Evolutionary conservation across 495 filamentous ascomycete species (phyloP).

Genomic region (Tuber magnatum): DNA sequence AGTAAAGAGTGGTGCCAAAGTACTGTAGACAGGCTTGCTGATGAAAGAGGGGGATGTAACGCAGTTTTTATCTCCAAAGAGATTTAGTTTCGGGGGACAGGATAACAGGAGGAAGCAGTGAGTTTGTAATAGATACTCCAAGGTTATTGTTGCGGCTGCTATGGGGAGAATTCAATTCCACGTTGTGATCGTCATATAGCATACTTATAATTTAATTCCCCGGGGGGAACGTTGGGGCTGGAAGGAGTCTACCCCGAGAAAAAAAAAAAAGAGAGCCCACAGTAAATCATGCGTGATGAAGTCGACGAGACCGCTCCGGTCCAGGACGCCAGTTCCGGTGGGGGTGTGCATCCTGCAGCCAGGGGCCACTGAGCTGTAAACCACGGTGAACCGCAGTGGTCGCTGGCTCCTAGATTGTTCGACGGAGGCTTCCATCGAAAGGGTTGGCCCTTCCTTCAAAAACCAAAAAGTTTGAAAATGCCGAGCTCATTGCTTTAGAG

Average conservation of each 20-base stretch:
- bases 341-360: constrained; percentile 38
- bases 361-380: constrained; percentile 37
- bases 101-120: neutral
- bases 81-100: neutral
- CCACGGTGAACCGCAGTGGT: constrained; percentile 29
- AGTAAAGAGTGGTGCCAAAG: neutral
- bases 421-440: constrained; percentile 36
- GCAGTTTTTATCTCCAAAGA: neutral
- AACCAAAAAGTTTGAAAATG: neutral
- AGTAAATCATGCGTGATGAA: constrained; percentile 34
- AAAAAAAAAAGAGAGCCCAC: neutral
- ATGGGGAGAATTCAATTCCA: constrained; percentile 8
- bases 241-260: constrained; percentile 5
- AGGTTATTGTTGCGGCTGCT: constrained; percentile 17
- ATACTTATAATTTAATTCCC: constrained; percentile 26
- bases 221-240: constrained; percentile 18
- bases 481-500: neutral
- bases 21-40: neutral
- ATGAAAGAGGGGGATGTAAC: neutral
- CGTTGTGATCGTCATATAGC: constrained; percentile 30
- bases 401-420: constrained; percentile 35
- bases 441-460: constrained; percentile 7
- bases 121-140: neutral
- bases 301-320: constrained; percentile 36
- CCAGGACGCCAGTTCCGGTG: constrained; percentile 34